A percentile compares a stretch with the other conserved stretches of the same genome.
Evolutionary conservation across 805 yeast genomes (phyloP).

Genomic region (Nakazawaea wickerhamii): DNA sequence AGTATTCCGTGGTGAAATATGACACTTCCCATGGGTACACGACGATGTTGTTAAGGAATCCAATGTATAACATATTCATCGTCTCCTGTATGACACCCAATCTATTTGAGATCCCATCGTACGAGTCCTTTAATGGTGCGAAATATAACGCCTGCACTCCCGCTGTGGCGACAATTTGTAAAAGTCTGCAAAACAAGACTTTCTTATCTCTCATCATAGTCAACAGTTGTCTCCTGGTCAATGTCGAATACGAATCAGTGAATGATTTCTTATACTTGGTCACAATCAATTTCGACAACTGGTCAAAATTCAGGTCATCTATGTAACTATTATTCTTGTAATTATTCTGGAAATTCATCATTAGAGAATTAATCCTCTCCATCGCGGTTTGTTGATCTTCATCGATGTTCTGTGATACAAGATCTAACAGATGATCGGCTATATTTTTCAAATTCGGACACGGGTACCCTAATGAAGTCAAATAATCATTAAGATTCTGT

Average conservation of each 20-base stretch:
- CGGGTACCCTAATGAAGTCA: constrained; percentile 41
- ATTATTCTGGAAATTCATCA: background rate
- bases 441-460: constrained; percentile 61
- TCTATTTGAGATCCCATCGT: constrained; percentile 56
- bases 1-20: constrained; percentile 63
- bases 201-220: constrained; percentile 49
- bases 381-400: background rate
- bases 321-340: background rate
- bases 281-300: constrained; percentile 6
- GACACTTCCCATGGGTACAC: constrained; percentile 61
- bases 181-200: constrained; percentile 55
- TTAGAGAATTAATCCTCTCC: background rate
- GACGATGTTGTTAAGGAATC: constrained; percentile 63
- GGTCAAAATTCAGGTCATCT: background rate
- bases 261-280: constrained; percentile 4
- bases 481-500: constrained; percentile 38
- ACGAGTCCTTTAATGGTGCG: constrained; percentile 46
- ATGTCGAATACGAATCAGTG: background rate
- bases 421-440: constrained; percentile 71
- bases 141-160: constrained; percentile 63
- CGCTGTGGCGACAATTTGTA: constrained; percentile 61
- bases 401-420: constrained; percentile 46
- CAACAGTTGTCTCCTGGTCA: constrained; percentile 34
- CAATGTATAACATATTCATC: constrained; percentile 59
- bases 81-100: constrained; percentile 62